Percentiles rank a stretch among this genome's conserved stretches.
Evolutionary conservation across 1,284 basidiomycete species (phyloP).

Genomic region (Austroboletus olivaceoglutinosus): DNA sequence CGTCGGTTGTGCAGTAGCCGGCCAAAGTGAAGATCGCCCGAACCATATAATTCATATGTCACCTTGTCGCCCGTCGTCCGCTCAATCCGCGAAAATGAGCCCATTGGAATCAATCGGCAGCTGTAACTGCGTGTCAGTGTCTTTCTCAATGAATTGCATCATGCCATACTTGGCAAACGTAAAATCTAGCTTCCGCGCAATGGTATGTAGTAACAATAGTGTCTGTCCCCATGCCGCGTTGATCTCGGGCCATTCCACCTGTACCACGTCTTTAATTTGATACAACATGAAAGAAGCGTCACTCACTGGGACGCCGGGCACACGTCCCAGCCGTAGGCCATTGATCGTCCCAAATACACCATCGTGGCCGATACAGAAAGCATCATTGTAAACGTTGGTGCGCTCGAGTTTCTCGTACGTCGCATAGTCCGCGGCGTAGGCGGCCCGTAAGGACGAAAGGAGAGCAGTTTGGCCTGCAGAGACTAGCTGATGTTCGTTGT

Average conservation of each 20-base stretch:
- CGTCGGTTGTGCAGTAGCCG: constrained; percentile 90
- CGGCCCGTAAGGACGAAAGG: constrained; percentile 68
- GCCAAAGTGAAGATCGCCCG: constrained; percentile 85
- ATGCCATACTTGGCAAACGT: constrained; percentile 72
- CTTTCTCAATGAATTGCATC: constrained; percentile 4
- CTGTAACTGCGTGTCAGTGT: constrained; percentile 40
- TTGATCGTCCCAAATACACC: constrained; percentile 96
- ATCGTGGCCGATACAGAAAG: constrained; percentile 96
- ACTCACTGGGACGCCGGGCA: constrained; percentile 71
- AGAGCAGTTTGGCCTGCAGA: constrained; percentile 67
- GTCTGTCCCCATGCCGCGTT: constrained; percentile 99
- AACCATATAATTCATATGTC: constrained; percentile 86
- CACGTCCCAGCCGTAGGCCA: constrained; percentile 85
- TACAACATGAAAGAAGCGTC: constrained; percentile 1
- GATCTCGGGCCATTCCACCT: constrained; percentile 98
- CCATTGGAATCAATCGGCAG: constrained; percentile 87
- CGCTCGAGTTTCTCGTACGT: constrained; percentile 84
- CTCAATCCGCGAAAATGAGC: constrained; percentile 90
- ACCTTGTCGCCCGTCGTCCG: constrained; percentile 80
- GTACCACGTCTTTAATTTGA: constrained; percentile 10
- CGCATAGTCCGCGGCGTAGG: constrained; percentile 71
- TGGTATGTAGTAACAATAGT: constrained; percentile 85
- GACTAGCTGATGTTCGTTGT: constrained; percentile 69
- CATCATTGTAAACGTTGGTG: constrained; percentile 98
- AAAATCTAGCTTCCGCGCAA: constrained; percentile 86